A percentile compares a stretch with the other conserved stretches of the same genome.
phyloP scores from a whole-genome alignment of 129 eudicot species.

The Arctium minus region DNA sequence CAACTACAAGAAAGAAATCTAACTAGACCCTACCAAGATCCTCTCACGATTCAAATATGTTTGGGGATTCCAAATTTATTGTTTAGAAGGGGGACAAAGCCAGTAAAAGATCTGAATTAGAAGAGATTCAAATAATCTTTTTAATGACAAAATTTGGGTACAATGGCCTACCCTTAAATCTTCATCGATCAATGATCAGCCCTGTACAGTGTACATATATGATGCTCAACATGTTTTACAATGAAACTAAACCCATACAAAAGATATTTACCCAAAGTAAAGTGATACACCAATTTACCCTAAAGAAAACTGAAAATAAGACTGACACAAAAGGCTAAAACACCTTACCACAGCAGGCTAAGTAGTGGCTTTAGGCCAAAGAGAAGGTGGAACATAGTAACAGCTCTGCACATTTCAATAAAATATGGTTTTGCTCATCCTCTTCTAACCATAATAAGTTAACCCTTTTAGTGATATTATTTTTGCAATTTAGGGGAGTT shows the following conservation, averaged over 20 bases:
- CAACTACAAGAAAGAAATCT: no score
- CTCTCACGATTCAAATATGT: neutral
- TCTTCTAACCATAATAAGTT: no score
- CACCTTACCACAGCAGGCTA: conserved; percentile 89
- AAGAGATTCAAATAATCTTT: neutral
- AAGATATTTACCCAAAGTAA: neutral
- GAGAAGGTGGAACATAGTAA: no score
- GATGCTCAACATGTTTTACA: neutral
- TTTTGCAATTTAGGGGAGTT: no score
- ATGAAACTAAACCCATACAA: neutral
- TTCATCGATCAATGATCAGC: neutral
- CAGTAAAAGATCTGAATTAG: neutral
- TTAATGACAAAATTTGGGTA: neutral
- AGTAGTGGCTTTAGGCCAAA: conserved; percentile 59
- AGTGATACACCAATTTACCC: neutral
- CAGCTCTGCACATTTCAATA: no score
- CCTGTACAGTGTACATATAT: neutral
- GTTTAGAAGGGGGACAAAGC: neutral
- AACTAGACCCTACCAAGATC: neutral
- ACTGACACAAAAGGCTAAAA: neutral
- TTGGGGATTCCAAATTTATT: neutral
- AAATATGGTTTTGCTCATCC: no score
- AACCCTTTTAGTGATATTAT: no score
- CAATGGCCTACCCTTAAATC: neutral
- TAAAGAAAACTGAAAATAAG: neutral